phyloP scores from a whole-genome alignment of 768 basidiomycete species.

The Agaricus subrufescens region DNA sequence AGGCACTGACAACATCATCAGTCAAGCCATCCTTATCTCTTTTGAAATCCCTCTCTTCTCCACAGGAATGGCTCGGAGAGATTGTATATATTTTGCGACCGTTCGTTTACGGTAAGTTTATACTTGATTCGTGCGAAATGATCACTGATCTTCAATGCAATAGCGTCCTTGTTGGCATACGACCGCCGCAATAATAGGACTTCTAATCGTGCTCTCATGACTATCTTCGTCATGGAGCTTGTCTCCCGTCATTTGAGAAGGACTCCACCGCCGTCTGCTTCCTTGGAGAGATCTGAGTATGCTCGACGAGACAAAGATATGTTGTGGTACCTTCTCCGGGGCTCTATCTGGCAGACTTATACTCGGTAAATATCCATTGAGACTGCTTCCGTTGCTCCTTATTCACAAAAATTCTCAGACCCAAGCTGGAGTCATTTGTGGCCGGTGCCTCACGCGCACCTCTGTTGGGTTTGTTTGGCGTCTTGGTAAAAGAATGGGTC shows the following conservation, averaged over 20 bases:
- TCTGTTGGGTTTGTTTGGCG: conserved; percentile 62
- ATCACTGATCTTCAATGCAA: conserved; percentile 8
- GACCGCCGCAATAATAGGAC: conserved; percentile 28
- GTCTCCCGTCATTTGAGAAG: conserved; percentile 73
- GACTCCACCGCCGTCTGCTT: conserved; percentile 52
- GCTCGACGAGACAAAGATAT: conserved; percentile 79
- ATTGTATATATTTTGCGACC: conserved; percentile 68
- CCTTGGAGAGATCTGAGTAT: conserved; percentile 73
- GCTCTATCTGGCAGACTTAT: conserved; percentile 79
- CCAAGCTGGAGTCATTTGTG: conserved; percentile 66
- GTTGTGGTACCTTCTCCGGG: conserved; percentile 80
- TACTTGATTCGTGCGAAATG: conserved; percentile 7
- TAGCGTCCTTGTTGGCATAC: conserved; percentile 39
- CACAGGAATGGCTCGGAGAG: conserved; percentile 75
- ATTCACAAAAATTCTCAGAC: conserved; percentile 37
- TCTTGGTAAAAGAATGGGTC: conserved; percentile 79
- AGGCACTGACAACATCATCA: conserved; percentile 67
- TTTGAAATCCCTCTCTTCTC: conserved; percentile 52
- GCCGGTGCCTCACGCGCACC: conserved; percentile 52
- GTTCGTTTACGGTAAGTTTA: conserved; percentile 63
- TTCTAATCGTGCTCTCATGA: conserved; percentile 60
- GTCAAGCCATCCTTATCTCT: conserved; percentile 71
- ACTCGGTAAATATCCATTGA: conserved; percentile 47
- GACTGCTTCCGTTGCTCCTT: conserved; percentile 6
- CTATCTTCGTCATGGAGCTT: conserved; percentile 65